Conservation (phyloP, 805 yeast genomes). For the Metschnikowia lunata region DNA sequence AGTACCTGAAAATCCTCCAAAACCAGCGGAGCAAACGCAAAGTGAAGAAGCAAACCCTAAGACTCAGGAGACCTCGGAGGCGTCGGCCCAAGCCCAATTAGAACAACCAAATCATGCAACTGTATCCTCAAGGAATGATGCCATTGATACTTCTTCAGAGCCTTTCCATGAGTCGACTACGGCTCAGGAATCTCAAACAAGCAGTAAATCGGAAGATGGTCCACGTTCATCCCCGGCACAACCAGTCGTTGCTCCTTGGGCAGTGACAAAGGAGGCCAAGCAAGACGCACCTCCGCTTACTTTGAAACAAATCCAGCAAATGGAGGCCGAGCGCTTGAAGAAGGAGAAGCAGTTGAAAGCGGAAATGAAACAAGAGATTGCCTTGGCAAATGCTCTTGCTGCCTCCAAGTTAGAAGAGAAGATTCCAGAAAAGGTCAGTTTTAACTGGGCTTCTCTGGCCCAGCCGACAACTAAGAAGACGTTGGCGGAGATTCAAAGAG, state of each 20-base stretch:
- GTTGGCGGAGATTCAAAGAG: slow-evolving; percentile 58
- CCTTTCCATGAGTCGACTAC: neutral
- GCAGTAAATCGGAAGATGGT: neutral
- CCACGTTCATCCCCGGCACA: neutral
- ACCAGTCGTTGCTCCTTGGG: slow-evolving; percentile 51
- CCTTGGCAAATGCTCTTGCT: slow-evolving; percentile 17
- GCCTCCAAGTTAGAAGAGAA: slow-evolving; percentile 24
- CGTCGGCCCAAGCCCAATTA: neutral
- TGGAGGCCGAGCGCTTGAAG: slow-evolving; percentile 42
- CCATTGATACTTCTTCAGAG: neutral
- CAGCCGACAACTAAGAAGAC: slow-evolving; percentile 41
- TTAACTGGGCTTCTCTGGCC: slow-evolving; percentile 40
- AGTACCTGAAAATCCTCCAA: neutral
- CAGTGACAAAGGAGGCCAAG: slow-evolving; percentile 20
- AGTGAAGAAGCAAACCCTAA: neutral
- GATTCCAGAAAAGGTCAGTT: slow-evolving; percentile 23
- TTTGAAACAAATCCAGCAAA: slow-evolving; percentile 48
- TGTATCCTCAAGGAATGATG: neutral
- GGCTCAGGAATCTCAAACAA: neutral
- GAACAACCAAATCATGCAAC: neutral
- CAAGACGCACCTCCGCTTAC: slow-evolving; percentile 36
- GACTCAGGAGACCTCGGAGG: neutral
- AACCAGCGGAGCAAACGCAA: neutral
- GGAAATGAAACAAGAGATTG: slow-evolving; percentile 27
- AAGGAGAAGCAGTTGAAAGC: slow-evolving; percentile 37